A percentile compares a stretch with the other conserved stretches of the same genome.
Conservation (phyloP, 1,284 basidiomycete species). For the Malassezia arunalokei region DNA sequence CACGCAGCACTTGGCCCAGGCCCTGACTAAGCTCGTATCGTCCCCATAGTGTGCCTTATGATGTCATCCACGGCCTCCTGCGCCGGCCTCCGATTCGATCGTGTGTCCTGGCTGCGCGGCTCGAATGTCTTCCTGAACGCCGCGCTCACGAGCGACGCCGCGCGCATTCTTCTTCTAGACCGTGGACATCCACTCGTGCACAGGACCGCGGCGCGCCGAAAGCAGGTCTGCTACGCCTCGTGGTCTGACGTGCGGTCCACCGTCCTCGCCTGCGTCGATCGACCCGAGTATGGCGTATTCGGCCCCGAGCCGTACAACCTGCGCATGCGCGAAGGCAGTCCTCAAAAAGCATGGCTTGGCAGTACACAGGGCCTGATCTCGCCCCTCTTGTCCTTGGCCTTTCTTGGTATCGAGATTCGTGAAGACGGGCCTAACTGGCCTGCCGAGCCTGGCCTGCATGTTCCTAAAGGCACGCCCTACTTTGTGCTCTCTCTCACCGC, state of each 20-base stretch:
- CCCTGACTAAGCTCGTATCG: neutral
- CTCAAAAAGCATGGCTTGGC: slow-evolving; percentile 13
- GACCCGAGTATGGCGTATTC: slow-evolving; percentile 16
- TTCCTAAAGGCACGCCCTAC: slow-evolving; percentile 31
- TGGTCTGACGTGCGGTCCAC: slow-evolving; percentile 40
- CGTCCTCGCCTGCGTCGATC: slow-evolving; percentile 17
- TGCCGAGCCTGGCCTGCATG: slow-evolving; percentile 18
- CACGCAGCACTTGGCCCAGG: slow-evolving; percentile 1
- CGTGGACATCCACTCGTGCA: slow-evolving; percentile 41
- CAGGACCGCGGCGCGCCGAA: slow-evolving; percentile 10
- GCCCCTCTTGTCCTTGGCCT: slow-evolving; percentile 25
- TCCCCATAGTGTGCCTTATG: neutral
- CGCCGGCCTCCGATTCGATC: slow-evolving; percentile 32
- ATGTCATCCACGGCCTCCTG: slow-evolving; percentile 9
- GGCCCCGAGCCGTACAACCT: slow-evolving; percentile 30
- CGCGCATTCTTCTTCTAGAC: slow-evolving; percentile 43
- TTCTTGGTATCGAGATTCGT: slow-evolving; percentile 32
- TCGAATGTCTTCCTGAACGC: slow-evolving; percentile 42
- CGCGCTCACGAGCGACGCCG: slow-evolving; percentile 30
- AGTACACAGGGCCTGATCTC: slow-evolving; percentile 28
- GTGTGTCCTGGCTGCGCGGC: slow-evolving; percentile 43
- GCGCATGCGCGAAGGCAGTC: neutral
- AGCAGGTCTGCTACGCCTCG: neutral
- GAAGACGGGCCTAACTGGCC: slow-evolving; percentile 16
- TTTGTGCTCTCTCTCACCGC: slow-evolving; percentile 40